Percentiles rank a stretch among this genome's conserved stretches.
phyloP scores from a whole-genome alignment of 1,284 basidiomycete species.

The Ustilago tritici region DNA sequence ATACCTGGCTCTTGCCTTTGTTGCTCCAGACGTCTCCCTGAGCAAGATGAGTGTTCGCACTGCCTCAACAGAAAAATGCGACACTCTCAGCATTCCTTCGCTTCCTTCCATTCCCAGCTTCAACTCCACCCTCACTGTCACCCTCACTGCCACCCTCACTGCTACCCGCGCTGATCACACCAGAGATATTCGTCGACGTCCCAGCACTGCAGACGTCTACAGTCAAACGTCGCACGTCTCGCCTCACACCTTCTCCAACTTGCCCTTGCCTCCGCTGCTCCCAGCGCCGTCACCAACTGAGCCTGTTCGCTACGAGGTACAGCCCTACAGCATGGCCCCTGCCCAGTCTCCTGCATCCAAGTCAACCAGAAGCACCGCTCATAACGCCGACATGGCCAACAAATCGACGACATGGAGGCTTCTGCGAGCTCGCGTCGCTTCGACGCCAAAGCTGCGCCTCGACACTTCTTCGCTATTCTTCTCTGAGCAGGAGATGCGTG shows the following conservation, averaged over 20 bases:
- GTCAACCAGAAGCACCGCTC: not conserved
- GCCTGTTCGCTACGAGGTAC: conserved; percentile 24
- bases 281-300: conserved; percentile 13
- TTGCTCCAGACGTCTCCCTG: not conserved
- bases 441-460: conserved; percentile 46
- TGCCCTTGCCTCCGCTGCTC: conserved; percentile 4
- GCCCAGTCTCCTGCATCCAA: conserved; percentile 2
- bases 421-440: conserved; percentile 41
- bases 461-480: conserved; percentile 18
- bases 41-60: not conserved
- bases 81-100: conserved; percentile 31
- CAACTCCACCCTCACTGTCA: conserved; percentile 35
- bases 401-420: conserved; percentile 11
- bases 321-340: conserved; percentile 21
- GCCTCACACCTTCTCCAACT: conserved; percentile 8
- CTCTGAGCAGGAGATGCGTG: conserved; percentile 14
- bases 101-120: conserved; percentile 34
- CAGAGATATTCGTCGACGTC: conserved; percentile 25
- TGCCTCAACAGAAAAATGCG: conserved; percentile 3
- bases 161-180: conserved; percentile 7
- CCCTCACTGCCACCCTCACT: conserved; percentile 17
- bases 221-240: conserved; percentile 21
- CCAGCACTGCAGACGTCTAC: conserved; percentile 49
- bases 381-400: not conserved
- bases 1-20: not conserved